These are phyloP conservation scores for Clonostachys rosea DNA, from an alignment of 2,329 filamentous ascomycete species.

Conservation along the genomic window DNA sequence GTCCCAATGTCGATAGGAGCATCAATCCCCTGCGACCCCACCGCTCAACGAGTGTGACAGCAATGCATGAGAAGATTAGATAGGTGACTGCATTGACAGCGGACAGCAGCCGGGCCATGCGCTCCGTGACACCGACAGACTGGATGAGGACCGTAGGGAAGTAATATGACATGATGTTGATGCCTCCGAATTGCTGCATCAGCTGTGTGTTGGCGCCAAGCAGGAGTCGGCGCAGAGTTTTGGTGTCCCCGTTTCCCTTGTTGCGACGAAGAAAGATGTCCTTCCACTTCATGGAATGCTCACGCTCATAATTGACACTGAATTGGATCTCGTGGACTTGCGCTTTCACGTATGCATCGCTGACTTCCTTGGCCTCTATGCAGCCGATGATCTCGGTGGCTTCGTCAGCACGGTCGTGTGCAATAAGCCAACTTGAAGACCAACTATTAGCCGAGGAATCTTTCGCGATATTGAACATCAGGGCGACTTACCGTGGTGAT, in stretches of 20 bases:
- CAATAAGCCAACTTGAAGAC: slow-evolving; percentile 12
- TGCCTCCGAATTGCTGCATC: slow-evolving; percentile 4
- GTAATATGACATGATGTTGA: slow-evolving; percentile 21
- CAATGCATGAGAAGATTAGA: slow-evolving; percentile 3
- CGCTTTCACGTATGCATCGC: neutral
- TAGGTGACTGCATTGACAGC: slow-evolving; percentile 14
- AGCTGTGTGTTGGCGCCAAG: too few relatives aligned
- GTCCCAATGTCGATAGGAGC: neutral
- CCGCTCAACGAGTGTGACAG: slow-evolving; percentile 2
- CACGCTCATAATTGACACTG: too few relatives aligned
- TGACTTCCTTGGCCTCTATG: neutral
- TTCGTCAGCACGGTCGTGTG: slow-evolving; percentile 18
- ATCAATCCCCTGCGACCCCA: neutral
- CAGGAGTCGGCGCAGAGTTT: too few relatives aligned
- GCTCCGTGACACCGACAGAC: neutral
- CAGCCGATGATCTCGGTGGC: slow-evolving; percentile 13
- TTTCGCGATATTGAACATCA: too few relatives aligned
- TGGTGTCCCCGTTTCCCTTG: too few relatives aligned
- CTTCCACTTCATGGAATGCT: too few relatives aligned
- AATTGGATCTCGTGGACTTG: neutral
- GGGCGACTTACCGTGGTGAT: slow-evolving; percentile 9
- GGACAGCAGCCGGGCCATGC: slow-evolving; percentile 5
- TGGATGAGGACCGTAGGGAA: slow-evolving; percentile 9
- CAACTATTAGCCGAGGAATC: too few relatives aligned
- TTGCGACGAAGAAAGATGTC: too few relatives aligned